Evolutionary conservation across 2,329 filamentous ascomycete species (phyloP).

Genomic region (Fusarium longipes): DNA sequence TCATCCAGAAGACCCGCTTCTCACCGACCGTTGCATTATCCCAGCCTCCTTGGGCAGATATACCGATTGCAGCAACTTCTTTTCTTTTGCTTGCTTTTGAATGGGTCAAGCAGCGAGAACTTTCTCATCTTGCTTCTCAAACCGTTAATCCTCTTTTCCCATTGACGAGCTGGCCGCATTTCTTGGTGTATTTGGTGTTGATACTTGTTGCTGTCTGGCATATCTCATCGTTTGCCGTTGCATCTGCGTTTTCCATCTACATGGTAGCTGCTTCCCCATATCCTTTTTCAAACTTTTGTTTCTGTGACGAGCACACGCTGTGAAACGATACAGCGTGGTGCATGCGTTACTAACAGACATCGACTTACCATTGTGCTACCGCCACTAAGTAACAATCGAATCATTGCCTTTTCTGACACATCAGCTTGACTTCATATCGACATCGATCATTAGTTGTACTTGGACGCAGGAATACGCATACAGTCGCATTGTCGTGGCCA

Average conservation of each 20-base stretch:
- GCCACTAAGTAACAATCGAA: constrained; percentile 24
- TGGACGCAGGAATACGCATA: constrained; percentile 11
- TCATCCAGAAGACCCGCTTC: constrained; percentile 44
- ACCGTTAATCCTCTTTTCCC: constrained; percentile 26
- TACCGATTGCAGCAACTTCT: constrained; percentile 31
- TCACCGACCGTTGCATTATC: constrained; percentile 43
- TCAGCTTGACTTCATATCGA: constrained; percentile 20
- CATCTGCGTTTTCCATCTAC: constrained; percentile 30
- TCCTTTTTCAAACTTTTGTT: constrained; percentile 15
- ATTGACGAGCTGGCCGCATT: constrained; percentile 31
- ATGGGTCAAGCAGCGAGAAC: constrained; percentile 27
- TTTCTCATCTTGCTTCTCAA: constrained; percentile 30
- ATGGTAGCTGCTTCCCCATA: constrained; percentile 24
- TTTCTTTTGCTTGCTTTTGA: constrained; percentile 27
- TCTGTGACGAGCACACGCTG: constrained; percentile 28
- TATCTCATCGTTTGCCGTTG: constrained; percentile 25
- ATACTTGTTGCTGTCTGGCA: constrained; percentile 30
- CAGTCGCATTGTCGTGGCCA: constrained; percentile 43
- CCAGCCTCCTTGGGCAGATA: constrained; percentile 42
- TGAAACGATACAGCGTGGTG: constrained; percentile 34
- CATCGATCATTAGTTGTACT: constrained; percentile 11
- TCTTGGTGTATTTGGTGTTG: constrained; percentile 26
- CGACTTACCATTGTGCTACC: constrained; percentile 24
- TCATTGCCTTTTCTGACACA: constrained; percentile 20
- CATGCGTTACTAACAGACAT: constrained; percentile 33